Evolutionary conservation across 2,329 filamentous ascomycete species (phyloP).

Genomic region (Chrysosporium keratinophilum): DNA sequence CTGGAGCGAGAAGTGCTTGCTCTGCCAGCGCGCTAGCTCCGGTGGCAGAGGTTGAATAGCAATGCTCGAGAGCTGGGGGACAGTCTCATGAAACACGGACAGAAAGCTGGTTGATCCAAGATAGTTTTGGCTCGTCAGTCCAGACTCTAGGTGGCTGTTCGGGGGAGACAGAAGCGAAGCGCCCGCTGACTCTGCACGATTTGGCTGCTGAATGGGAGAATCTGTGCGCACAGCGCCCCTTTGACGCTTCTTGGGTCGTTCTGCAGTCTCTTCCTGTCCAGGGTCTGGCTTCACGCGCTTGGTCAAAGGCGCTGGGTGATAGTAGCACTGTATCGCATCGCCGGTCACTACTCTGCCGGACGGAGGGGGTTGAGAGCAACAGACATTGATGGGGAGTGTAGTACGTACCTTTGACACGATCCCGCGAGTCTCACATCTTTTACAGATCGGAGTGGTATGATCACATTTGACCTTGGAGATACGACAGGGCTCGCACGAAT

Average conservation of each 20-base stretch:
- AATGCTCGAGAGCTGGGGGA: constrained; percentile 17
- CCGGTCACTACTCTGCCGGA: background rate
- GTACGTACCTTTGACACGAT: constrained; percentile 12
- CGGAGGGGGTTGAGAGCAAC: background rate
- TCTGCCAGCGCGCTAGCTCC: constrained; percentile 11
- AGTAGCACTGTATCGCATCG: constrained; percentile 20
- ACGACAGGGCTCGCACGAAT: constrained; percentile 28
- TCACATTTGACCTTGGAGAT: constrained; percentile 27
- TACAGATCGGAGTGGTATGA: constrained; percentile 22
- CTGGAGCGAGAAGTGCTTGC: constrained; percentile 23
- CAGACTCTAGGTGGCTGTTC: background rate
- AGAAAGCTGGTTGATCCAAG: constrained; percentile 30
- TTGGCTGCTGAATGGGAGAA: constrained; percentile 3
- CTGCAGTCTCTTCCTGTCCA: constrained; percentile 4
- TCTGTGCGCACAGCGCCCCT: constrained; percentile 1
- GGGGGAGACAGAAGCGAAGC: constrained; percentile 7
- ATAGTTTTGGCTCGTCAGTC: constrained; percentile 19
- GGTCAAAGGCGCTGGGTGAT: constrained; percentile 27
- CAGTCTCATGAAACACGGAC: constrained; percentile 20
- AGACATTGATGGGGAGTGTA: background rate
- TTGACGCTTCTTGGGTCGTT: constrained; percentile 10
- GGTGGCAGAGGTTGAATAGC: constrained; percentile 7
- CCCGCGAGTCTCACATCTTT: constrained; percentile 22
- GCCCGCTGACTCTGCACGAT: constrained; percentile 15
- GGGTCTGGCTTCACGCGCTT: constrained; percentile 8